Evolutionary conservation across 2,329 filamentous ascomycete species (phyloP), one percentile per base, ranked within the genome.

Genomic region (Fusarium nematophilum): DNA sequence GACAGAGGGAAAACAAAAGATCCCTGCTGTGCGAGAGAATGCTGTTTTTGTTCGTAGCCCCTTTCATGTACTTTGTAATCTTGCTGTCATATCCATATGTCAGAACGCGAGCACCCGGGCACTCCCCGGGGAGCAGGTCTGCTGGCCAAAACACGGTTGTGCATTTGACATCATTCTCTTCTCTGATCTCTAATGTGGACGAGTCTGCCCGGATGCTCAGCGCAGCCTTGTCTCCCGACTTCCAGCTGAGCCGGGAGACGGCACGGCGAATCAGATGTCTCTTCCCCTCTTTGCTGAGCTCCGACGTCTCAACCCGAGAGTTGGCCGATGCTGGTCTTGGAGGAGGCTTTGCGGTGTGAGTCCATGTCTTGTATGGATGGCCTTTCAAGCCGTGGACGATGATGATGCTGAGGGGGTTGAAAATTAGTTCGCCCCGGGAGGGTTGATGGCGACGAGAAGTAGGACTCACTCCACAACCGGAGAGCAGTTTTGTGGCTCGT

Each of bases 71-170:
- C 11, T 65, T 64, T 0, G 60, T 64, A 11, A 65, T 34, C 14
- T 65, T 65, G 0, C 25, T 49, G 11, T 64, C 59, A 9, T 65
- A 64, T 1, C 57, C 62, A 5, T 39, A 65, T 0, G 33, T 56
- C 0, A 65, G 7, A n/a, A 64, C 47, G 0, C 59, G 34, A 3
- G 59, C 27, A 2, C 45, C 30, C 3, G 47, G 26, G 15, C 46
- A 55, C 0, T 29, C 13, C 3, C 25, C n/a, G 0, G 59, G 50
- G 1, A 65, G 47, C 1, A 65, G 23, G 4, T 65, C 49, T 0
- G n/a, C 31, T 1, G 59, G 61, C 61, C 59, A 62, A 36, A 59
- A 64, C 0, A 57, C n/a, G 11, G 21, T n/a, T n/a, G 25, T 4
- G 3, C 2, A 13, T 13, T 8, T 6, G 14, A 9, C 3, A n/a